Conservation (phyloP, 805 yeast genomes). For the Wickerhamiella azymoides region DNA sequence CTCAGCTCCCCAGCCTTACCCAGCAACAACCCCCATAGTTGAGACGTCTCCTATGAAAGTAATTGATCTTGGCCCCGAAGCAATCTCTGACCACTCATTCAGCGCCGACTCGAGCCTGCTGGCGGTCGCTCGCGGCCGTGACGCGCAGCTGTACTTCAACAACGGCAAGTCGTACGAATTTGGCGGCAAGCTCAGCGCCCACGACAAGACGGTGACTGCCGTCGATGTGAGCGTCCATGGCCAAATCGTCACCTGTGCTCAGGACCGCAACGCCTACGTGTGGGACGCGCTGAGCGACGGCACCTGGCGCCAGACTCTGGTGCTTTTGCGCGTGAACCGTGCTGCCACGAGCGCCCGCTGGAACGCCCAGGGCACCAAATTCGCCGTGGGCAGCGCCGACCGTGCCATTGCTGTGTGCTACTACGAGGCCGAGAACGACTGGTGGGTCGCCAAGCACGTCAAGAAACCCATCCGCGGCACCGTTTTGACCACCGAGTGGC, state of each 20-base stretch:
- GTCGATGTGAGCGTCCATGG: conserved; percentile 75
- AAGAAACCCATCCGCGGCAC: conserved; percentile 90
- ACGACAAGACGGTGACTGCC: conserved; percentile 88
- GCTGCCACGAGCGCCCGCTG: conserved; percentile 92
- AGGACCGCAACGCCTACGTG: conserved; percentile 93
- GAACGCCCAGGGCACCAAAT: conserved; percentile 91
- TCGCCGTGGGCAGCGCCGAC: conserved; percentile 95
- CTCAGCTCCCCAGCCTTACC: neutral
- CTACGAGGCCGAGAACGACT: conserved; percentile 88
- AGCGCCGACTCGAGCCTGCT: conserved; percentile 49
- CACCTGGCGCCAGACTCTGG: conserved; percentile 74
- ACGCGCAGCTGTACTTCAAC: conserved; percentile 60
- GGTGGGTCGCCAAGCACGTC: conserved; percentile 99
- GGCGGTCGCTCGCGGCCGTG: conserved; percentile 70
- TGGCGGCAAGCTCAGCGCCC: conserved; percentile 45
- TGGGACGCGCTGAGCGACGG: conserved; percentile 68
- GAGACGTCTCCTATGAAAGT: conserved; percentile 17
- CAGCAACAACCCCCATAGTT: conserved; percentile 6
- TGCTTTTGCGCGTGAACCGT: conserved; percentile 78
- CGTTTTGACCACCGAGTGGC: conserved; percentile 76
- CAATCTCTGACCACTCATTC: conserved; percentile 86
- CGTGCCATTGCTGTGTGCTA: conserved; percentile 90
- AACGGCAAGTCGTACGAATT: conserved; percentile 41
- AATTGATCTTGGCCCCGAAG: conserved; percentile 62
- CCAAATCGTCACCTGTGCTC: conserved; percentile 89